Base-by-base conservation (phyloP, 805 yeast genomes). In the Jamesozyma rosinii region DNA sequence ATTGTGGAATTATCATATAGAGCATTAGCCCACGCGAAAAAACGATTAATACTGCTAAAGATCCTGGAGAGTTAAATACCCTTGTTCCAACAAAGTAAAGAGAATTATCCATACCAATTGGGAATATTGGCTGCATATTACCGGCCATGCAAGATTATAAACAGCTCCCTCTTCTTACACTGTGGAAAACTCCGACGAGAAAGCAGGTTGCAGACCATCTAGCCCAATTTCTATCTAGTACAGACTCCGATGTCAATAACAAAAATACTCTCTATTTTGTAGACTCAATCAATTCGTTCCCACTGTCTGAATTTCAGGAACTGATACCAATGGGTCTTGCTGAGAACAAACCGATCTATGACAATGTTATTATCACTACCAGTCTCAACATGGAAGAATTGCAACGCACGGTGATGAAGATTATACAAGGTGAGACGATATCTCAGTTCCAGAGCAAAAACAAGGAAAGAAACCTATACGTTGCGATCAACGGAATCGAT, bases 251-350 rank as follows among this genome's bases (percentile, higher is more conserved):
- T 9, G 11, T 14, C 6, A 18, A 21, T 14, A 14, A 8, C 9
- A 21, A 21, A 4, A 11, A 11, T 1, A 41, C 37, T 31, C 37
- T 62, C n/a, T 57, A 58, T 40, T 62, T 49, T 43, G 48, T 62
- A n/a, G 62, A 56, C 44, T 55, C 63, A 5, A 54, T 54, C 6
- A 58, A 52, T 37, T 50, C 63, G 10, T 62, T 62, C 42, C 66
- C 66, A 13, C 21, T 61, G 3, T 19, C 20, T 2, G 51, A 54
- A 19, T 54, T 62, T 35, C 55, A 57, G 34, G 40, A 44, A 24
- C 14, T 48, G 11, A 40, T 58, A n/a, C 52, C 50, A 14, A 31
- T 43, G 17, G 43, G 40, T 4, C 22, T 32, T 11, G 44, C 45
- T 5, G 40, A 32, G 8, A 42, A 50, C 33, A 45, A 41, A 18